Evolutionary conservation across 1,284 basidiomycete genomes (phyloP), one percentile per base, ranked within the genome.

Genomic region (Tremellales sp.): DNA sequence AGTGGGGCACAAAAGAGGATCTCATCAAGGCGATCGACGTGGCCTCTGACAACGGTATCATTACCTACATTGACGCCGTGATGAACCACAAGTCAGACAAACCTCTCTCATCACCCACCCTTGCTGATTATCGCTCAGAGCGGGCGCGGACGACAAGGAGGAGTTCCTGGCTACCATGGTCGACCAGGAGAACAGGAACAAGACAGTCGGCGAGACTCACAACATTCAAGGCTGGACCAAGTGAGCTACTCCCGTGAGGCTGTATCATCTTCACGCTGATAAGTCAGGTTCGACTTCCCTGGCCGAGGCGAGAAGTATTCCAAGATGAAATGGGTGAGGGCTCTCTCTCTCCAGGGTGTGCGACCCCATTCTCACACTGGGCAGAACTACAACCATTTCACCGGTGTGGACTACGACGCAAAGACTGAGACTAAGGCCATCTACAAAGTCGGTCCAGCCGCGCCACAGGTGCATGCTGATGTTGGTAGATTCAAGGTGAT

Each of bases 1-100:
- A 92, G 56, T 97, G 91, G 89, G 93, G 93, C 17, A 86, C 85
- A 12, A 86, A 85, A 60, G 82, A 89, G 40, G 84, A 97, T 61
- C 80, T 94, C 19, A 65, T 90, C 2, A 67, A 74, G 4, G 84
- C 86, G 11, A 85, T 87, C 67, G 72, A 76, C 36, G 66, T 48
- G 11, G 74, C 72, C 12, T 56, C 55, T 37, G 65, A 70, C 0
- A 62, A 66, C 40, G 68, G 66, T 21, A 70, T 72, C 51, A 67
- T 72, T 54, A 61, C 65, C 8, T 78, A 78, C 58, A 73, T 77
- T 40, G 78, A 80, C 56, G 76, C 75, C 0, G 79, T 80, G 10
- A 62, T 79, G 51, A 80, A 80, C 57, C 79, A 80, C 73, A 76
- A 76, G 67, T 65, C 17, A 48, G 64, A 54, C 37, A 21, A n/a